Percentiles rank a stretch among this genome's conserved stretches.
phyloP scores from a whole-genome alignment of 768 basidiomycete genomes.

The Phylloporus rhodoxanthus region DNA sequence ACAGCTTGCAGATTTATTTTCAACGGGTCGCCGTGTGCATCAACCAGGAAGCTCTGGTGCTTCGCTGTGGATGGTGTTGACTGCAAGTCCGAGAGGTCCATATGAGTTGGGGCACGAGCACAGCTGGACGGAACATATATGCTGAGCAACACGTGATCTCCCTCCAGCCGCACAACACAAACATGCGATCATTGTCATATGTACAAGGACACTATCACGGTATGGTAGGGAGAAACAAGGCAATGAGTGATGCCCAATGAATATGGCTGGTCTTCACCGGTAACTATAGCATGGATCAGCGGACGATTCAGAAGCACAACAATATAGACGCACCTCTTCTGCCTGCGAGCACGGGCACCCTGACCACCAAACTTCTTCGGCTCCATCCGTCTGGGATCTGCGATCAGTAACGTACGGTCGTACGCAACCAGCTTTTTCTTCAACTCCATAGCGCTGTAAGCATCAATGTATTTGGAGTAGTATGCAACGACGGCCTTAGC shows the following conservation, averaged over 20 bases:
- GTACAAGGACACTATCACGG: conserved; percentile 31
- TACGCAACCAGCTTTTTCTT: conserved; percentile 98
- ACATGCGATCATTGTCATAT: conserved; percentile 13
- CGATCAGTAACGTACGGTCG: conserved; percentile 85
- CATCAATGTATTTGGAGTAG: conserved; percentile 98
- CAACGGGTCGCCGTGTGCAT: conserved; percentile 38
- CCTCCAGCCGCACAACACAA: neutral
- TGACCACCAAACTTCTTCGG: conserved; percentile 99
- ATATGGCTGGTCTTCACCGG: conserved; percentile 40
- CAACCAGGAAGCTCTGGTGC: conserved; percentile 32
- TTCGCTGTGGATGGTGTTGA: conserved; percentile 12
- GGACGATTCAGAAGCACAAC: conserved; percentile 1
- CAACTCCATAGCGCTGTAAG: conserved; percentile 92
- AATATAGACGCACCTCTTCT: conserved; percentile 67
- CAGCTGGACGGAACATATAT: neutral
- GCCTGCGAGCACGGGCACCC: conserved; percentile 97
- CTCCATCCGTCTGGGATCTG: conserved; percentile 95
- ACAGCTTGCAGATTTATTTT: conserved; percentile 55
- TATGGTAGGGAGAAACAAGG: conserved; percentile 37
- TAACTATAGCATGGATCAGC: conserved; percentile 48
- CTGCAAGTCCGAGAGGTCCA: conserved; percentile 19
- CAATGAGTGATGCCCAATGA: conserved; percentile 39
- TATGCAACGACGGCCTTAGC: conserved; percentile 96
- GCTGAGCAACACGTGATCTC: conserved; percentile 9
- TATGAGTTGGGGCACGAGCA: neutral